Evolutionary conservation across 2,329 filamentous ascomycete genomes (phyloP).

Genomic region (Pyrenochaeta sp.): DNA sequence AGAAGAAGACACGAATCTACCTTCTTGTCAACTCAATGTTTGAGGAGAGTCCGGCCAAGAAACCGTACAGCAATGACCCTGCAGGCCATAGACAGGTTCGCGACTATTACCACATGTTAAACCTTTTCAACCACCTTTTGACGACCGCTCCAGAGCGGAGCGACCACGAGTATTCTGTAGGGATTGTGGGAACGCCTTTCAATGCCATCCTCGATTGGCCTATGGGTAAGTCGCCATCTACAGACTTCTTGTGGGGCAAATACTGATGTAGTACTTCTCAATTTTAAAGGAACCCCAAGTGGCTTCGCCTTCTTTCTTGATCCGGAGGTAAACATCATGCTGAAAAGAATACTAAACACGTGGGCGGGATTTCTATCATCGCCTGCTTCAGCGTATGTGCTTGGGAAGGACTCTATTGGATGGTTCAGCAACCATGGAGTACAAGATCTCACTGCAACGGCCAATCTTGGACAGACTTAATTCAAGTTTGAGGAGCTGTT

Average conservation of each 20-base stretch:
- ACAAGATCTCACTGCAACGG: constrained; percentile 39
- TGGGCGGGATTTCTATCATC: constrained; percentile 54
- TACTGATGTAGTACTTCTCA: neutral
- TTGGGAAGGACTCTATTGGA: constrained; percentile 45
- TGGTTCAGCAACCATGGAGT: constrained; percentile 54
- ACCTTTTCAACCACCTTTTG: constrained; percentile 67
- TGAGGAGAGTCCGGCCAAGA: constrained; percentile 68
- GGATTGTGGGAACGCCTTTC: constrained; percentile 65
- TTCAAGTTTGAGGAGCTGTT: constrained; percentile 68
- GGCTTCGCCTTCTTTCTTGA: constrained; percentile 61
- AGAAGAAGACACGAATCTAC: constrained; percentile 68
- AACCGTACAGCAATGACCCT: constrained; percentile 68
- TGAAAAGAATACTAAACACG: constrained; percentile 61
- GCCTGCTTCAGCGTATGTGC: constrained; percentile 48
- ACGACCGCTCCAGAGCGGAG: constrained; percentile 53
- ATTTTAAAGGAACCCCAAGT: constrained; percentile 38
- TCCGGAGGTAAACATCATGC: constrained; percentile 51
- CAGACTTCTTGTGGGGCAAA: constrained; percentile 18
- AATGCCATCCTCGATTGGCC: constrained; percentile 67
- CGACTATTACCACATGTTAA: constrained; percentile 72
- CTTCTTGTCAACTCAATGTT: constrained; percentile 76
- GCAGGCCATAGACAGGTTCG: constrained; percentile 69
- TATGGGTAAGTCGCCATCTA: constrained; percentile 54
- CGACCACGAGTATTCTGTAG: constrained; percentile 45
- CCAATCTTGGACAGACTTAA: constrained; percentile 23